phyloP scores from a whole-genome alignment of 768 basidiomycete species.

The Rhodotorula babjevae region DNA sequence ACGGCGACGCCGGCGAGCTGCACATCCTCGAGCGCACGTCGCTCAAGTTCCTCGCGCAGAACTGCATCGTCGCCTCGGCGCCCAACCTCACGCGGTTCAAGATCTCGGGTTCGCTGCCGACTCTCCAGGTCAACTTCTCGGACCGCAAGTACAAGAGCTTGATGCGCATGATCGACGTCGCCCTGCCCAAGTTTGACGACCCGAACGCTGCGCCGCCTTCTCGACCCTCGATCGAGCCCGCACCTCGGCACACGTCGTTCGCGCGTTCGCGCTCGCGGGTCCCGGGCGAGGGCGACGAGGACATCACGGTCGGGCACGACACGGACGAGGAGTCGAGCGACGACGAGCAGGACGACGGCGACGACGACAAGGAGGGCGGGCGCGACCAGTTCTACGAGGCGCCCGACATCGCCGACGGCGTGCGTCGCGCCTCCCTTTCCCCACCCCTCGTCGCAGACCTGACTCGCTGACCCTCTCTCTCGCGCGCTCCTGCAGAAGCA shows the following conservation, averaged over 20 bases:
- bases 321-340: slow-evolving; percentile 47
- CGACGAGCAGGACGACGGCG: slow-evolving; percentile 52
- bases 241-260: slow-evolving; percentile 27
- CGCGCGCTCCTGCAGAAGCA: slow-evolving; percentile 14
- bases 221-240: slow-evolving; percentile 6
- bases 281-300: slow-evolving; percentile 55
- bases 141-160: slow-evolving; percentile 85
- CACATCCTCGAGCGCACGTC: slow-evolving; percentile 90
- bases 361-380: slow-evolving; percentile 47
- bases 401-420: slow-evolving; percentile 40
- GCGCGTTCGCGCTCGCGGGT: slow-evolving; percentile 51
- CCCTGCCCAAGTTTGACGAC: slow-evolving; percentile 72
- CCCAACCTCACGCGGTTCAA: slow-evolving; percentile 82
- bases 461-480: background rate
- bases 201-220: slow-evolving; percentile 15
- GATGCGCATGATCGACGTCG: slow-evolving; percentile 86
- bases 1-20: slow-evolving; percentile 50
- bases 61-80: slow-evolving; percentile 81
- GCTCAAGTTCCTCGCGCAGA: slow-evolving; percentile 81
- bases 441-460: too few relatives aligned
- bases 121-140: slow-evolving; percentile 80
- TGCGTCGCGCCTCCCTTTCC: slow-evolving; percentile 10
- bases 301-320: slow-evolving; percentile 42
- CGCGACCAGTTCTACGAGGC: slow-evolving; percentile 43
- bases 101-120: slow-evolving; percentile 78